Percentiles rank a stretch among this genome's conserved stretches.
Evolutionary conservation across 768 basidiomycete genomes (phyloP).

Genomic region (Pisolithus marmoratus): DNA sequence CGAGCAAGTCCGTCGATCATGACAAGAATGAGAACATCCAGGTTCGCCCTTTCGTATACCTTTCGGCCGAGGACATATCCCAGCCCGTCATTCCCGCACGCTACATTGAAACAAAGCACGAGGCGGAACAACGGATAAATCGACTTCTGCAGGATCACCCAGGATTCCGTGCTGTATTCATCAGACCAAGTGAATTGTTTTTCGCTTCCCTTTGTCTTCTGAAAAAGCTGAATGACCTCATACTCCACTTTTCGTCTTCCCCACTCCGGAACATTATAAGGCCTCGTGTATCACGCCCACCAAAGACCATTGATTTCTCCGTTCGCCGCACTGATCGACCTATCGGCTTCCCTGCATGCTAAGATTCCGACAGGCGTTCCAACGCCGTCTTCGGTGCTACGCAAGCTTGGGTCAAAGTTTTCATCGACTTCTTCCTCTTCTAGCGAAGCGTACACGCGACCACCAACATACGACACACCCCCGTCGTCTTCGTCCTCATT

Average conservation of each 20-base stretch:
- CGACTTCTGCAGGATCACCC: conserved; percentile 40
- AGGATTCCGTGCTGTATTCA: conserved; percentile 64
- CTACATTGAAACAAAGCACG: conserved; percentile 92
- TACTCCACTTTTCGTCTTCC: conserved; percentile 1
- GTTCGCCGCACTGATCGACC: conserved; percentile 75
- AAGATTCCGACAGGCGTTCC: conserved; percentile 52
- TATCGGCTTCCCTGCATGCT: conserved; percentile 69
- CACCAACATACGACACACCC: neutral
- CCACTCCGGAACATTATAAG: conserved; percentile 36
- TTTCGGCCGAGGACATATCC: conserved; percentile 87
- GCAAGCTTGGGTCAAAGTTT: conserved; percentile 40
- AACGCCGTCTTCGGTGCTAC: conserved; percentile 61
- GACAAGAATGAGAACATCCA: conserved; percentile 8
- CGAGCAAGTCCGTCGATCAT: conserved; percentile 31
- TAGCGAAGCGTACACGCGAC: neutral
- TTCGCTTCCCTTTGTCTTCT: conserved; percentile 2
- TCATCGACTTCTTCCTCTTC: conserved; percentile 21
- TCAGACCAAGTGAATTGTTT: conserved; percentile 70
- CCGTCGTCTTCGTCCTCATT: neutral
- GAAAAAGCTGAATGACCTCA: conserved; percentile 9
- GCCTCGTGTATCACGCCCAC: conserved; percentile 95
- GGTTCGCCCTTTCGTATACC: conserved; percentile 76
- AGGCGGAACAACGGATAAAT: conserved; percentile 73
- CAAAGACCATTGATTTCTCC: conserved; percentile 85
- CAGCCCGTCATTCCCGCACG: conserved; percentile 78